Evolutionary conservation across 2,329 filamentous ascomycete genomes (phyloP).

Genomic region (Fusarium luffae): DNA sequence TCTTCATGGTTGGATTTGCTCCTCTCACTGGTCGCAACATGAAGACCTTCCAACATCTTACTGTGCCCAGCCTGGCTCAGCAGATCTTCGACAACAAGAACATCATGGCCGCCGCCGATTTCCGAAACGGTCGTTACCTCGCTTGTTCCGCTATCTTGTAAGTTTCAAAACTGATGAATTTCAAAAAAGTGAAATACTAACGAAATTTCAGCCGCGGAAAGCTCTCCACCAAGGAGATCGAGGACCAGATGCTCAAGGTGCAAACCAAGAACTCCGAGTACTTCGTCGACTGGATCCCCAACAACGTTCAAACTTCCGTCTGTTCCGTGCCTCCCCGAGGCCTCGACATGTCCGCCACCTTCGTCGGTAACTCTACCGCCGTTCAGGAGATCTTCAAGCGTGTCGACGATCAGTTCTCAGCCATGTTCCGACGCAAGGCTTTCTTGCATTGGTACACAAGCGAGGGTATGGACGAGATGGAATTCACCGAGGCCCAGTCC

Average conservation of each 20-base stretch:
- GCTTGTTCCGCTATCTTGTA: constrained; percentile 99
- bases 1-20: constrained; percentile 99
- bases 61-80: constrained; percentile 97
- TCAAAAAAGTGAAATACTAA: neutral
- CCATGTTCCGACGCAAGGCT: constrained; percentile 99
- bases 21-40: constrained; percentile 88
- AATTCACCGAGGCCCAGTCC: constrained; percentile 99
- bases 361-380: constrained; percentile 98
- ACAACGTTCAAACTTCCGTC: constrained; percentile 99
- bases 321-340: constrained; percentile 98
- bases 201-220: constrained; percentile 79
- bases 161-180: constrained; percentile 50
- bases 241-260: constrained; percentile 99
- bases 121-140: constrained; percentile 99
- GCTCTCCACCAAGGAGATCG: constrained; percentile 99
- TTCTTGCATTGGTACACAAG: constrained; percentile 99
- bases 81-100: constrained; percentile 99
- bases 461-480: constrained; percentile 99
- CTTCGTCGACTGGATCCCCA: constrained; percentile 99
- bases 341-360: constrained; percentile 99
- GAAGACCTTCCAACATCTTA: constrained; percentile 95
- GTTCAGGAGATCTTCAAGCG: constrained; percentile 99
- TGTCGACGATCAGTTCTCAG: constrained; percentile 98
- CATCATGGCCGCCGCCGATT: constrained; percentile 99
- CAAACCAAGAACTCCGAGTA: constrained; percentile 99